Conservation (phyloP, 2,329 filamentous ascomycete genomes). For the Beauveria sp. region DNA sequence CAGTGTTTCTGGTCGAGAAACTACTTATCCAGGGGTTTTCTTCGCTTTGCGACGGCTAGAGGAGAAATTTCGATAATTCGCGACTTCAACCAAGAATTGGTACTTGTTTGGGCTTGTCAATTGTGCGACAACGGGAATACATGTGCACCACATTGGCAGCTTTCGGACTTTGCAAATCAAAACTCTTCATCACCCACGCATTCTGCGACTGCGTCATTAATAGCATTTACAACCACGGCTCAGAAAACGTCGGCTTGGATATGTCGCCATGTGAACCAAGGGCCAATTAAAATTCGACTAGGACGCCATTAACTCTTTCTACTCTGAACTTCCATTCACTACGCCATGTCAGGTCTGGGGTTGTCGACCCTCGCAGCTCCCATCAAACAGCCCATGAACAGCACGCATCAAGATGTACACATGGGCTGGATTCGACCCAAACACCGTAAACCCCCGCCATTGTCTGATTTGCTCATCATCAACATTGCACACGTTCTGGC, state of each 20-base stretch:
- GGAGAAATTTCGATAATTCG: constrained; percentile 24
- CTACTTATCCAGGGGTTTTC: constrained; percentile 29
- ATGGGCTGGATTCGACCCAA: neutral
- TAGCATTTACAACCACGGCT: constrained; percentile 25
- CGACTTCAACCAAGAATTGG: constrained; percentile 23
- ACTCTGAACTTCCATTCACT: neutral
- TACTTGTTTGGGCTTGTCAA: constrained; percentile 28
- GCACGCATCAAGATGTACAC: neutral
- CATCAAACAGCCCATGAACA: neutral
- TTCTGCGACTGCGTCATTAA: constrained; percentile 29
- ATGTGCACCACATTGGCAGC: constrained; percentile 31
- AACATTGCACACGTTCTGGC: neutral
- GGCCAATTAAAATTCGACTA: constrained; percentile 19
- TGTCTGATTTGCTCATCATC: neutral
- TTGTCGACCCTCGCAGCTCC: neutral
- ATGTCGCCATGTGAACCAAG: constrained; percentile 25
- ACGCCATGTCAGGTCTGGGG: neutral
- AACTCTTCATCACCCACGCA: constrained; percentile 30
- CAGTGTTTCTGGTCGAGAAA: constrained; percentile 20
- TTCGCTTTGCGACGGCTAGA: constrained; percentile 29
- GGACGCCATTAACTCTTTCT: constrained; percentile 6
- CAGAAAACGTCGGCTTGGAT: constrained; percentile 27
- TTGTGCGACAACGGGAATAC: constrained; percentile 29
- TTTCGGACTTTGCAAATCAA: constrained; percentile 33
- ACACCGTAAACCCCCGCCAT: neutral